These are phyloP conservation scores for Cercospora brassicicola DNA, from an alignment of 2,329 filamentous ascomycete species.

Conservation along the genomic window DNA sequence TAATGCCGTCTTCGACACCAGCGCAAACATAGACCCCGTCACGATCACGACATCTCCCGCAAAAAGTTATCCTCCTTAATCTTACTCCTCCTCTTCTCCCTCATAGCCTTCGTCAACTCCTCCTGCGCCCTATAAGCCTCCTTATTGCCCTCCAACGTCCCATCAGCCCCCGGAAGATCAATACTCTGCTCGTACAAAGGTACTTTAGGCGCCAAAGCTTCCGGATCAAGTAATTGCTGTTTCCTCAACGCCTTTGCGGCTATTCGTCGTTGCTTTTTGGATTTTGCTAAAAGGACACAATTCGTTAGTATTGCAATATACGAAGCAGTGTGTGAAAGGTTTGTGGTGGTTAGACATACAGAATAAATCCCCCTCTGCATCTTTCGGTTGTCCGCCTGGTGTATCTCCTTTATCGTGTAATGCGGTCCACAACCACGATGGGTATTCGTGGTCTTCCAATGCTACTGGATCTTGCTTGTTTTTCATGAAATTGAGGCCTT, in stretches of 20 bases:
- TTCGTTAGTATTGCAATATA: neutral
- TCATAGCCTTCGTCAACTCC: constrained; percentile 69
- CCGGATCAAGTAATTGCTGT: constrained; percentile 65
- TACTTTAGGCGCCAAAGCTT: constrained; percentile 62
- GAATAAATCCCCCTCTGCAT: constrained; percentile 70
- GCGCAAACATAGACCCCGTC: too few species aligned
- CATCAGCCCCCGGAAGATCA: constrained; percentile 63
- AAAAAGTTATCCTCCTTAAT: constrained; percentile 88
- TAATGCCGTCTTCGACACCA: neutral
- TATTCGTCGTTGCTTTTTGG: constrained; percentile 73
- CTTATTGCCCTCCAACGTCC: constrained; percentile 49
- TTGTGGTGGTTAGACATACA: constrained; percentile 57
- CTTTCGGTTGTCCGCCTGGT: constrained; percentile 52
- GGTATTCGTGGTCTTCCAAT: constrained; percentile 72
- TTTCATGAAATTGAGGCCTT: constrained; percentile 76
- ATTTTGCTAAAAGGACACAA: constrained; percentile 63
- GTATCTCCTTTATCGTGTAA: constrained; percentile 54
- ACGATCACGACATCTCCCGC: constrained; percentile 65
- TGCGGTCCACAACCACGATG: constrained; percentile 75
- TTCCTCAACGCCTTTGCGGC: constrained; percentile 66
- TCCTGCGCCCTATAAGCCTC: constrained; percentile 55
- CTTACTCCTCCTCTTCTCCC: constrained; percentile 69
- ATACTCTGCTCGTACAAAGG: constrained; percentile 76
- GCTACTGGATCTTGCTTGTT: constrained; percentile 71
- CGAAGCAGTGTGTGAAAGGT: neutral